These are phyloP conservation scores for Pinus albicaulis DNA, from an alignment of 75 land plant species.

Conservation along the genomic window DNA sequence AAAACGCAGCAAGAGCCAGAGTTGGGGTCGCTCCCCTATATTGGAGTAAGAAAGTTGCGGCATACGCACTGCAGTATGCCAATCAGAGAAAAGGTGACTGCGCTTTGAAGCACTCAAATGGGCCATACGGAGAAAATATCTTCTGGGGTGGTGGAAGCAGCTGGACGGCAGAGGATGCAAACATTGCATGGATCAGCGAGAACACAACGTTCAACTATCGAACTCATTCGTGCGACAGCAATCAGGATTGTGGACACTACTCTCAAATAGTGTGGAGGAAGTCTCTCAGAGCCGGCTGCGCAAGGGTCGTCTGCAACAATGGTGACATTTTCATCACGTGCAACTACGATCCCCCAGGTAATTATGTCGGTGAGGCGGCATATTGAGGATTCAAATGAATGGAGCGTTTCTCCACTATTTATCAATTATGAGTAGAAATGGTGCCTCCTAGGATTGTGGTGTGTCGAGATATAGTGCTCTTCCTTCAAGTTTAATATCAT, in stretches of 20 bases:
- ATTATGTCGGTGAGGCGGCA: conserved; percentile 46
- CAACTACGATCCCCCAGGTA: conserved; percentile 61
- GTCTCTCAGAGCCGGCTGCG: conserved; percentile 45
- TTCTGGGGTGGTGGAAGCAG: conserved; percentile 22
- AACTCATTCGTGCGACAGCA: conserved; percentile 28
- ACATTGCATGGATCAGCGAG: conserved; percentile 42
- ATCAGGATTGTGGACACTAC: conserved; percentile 50
- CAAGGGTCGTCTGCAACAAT: conserved; percentile 29
- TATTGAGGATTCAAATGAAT: conserved; percentile 8
- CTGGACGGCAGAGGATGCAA: conserved; percentile 28
- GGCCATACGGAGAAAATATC: conserved; percentile 49
- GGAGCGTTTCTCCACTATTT: too few relatives aligned
- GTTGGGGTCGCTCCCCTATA: conserved; percentile 48
- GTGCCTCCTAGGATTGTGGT: too few relatives aligned
- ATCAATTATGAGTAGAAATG: too few relatives aligned
- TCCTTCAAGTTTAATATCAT: too few relatives aligned
- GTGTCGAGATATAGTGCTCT: too few relatives aligned
- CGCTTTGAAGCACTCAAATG: conserved; percentile 53
- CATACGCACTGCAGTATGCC: conserved; percentile 69
- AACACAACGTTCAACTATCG: conserved; percentile 30
- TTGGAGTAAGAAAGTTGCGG: conserved; percentile 49
- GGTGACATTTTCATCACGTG: conserved; percentile 44
- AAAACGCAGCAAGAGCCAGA: conserved; percentile 50
- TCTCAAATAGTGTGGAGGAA: conserved; percentile 57
- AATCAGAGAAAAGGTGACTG: conserved; percentile 45